Percentiles rank a stretch among this genome's conserved stretches.
Conservation (phyloP, 1,139 yeast genomes). For the Yamadazyma diddensiae region DNA sequence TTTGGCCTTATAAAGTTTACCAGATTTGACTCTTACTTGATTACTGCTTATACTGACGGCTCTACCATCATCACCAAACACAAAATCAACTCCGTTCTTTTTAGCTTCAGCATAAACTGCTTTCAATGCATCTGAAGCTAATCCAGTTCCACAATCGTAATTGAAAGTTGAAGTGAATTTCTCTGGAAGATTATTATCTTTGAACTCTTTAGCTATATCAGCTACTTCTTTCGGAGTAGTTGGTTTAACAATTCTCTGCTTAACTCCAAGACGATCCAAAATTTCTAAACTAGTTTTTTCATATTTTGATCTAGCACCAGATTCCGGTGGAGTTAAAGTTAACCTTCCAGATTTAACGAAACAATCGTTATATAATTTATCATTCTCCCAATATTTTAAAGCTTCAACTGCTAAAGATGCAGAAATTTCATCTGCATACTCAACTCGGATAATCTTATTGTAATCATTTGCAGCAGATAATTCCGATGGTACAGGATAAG, state of each 20-base stretch:
- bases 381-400: conserved; percentile 31
- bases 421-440: conserved; percentile 34
- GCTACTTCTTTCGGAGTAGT: conserved; percentile 10
- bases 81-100: conserved; percentile 25
- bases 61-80: conserved; percentile 21
- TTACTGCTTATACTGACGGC: conserved; percentile 12
- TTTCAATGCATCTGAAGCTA: conserved; percentile 24
- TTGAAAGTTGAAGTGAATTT: conserved; percentile 14
- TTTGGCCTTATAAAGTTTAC: conserved; percentile 20
- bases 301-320: conserved; percentile 12
- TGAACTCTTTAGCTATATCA: conserved; percentile 8
- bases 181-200: conserved; percentile 11
- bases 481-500: conserved; percentile 42
- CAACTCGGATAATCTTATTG: conserved; percentile 47
- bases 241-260: conserved; percentile 10
- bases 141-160: conserved; percentile 30
- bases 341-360: conserved; percentile 35
- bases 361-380: conserved; percentile 25
- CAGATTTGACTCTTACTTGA: conserved; percentile 19
- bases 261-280: conserved; percentile 10
- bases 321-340: conserved; percentile 16
- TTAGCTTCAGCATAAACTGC: conserved; percentile 20
- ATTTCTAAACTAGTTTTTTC: conserved; percentile 14
- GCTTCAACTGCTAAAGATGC: conserved; percentile 42
- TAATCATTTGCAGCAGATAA: conserved; percentile 46